These are phyloP conservation scores for Botryotinia convoluta DNA, from an alignment of 2,329 filamentous ascomycete genomes.

Conservation along the genomic window DNA sequence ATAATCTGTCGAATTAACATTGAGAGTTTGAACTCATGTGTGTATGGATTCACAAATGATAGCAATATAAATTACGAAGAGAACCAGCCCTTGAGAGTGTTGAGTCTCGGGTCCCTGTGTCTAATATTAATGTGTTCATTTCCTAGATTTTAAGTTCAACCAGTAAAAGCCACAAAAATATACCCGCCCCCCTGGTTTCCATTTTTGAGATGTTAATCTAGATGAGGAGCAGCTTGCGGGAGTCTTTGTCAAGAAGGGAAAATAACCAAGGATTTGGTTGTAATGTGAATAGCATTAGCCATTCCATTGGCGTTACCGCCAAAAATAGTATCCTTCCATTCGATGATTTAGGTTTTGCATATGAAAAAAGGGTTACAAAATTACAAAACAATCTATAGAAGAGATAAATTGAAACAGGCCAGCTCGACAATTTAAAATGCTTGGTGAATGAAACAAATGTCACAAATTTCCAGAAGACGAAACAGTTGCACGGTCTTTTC, in stretches of 20 bases:
- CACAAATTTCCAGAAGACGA: not conserved
- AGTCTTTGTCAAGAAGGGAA: not conserved
- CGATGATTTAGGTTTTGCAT: not conserved
- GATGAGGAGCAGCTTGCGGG: slow-evolving; percentile 1
- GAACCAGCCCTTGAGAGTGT: slow-evolving; percentile 12
- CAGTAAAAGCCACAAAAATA: not conserved
- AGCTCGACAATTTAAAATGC: not conserved
- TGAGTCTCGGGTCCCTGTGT: not conserved
- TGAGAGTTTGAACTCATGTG: slow-evolving; percentile 1
- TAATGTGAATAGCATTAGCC: not conserved
- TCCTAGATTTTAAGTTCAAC: not conserved
- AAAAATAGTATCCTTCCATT: not conserved
- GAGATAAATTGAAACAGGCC: not conserved
- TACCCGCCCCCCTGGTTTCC: not conserved
- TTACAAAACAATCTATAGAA: not conserved
- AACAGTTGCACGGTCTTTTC: slow-evolving; percentile 5
- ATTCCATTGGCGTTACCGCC: not conserved
- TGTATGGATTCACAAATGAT: slow-evolving; percentile 7
- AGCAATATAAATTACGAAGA: slow-evolving; percentile 1
- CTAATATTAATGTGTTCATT: not conserved
- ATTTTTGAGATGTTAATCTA: not conserved
- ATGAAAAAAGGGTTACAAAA: not conserved
- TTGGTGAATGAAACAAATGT: slow-evolving; percentile 3
- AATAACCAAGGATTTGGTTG: not conserved
- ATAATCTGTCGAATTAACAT: slow-evolving; percentile 16